Evolutionary conservation across 345 rosid species (phyloP).

Genomic region (Xanthoceras sorbifolium): DNA sequence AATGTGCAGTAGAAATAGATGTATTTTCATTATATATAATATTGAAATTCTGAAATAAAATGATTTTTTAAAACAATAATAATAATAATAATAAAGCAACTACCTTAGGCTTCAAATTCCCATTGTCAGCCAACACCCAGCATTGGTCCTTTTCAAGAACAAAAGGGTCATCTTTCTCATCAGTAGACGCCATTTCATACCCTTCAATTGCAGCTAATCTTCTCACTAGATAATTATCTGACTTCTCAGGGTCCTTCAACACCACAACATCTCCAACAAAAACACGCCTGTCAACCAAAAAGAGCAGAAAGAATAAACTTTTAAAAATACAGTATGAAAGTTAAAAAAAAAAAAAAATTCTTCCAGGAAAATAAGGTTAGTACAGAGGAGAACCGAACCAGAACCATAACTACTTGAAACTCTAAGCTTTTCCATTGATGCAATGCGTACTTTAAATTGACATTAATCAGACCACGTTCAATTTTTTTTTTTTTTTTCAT

Average conservation of each 20-base stretch:
- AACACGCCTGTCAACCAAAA: constrained; percentile 47
- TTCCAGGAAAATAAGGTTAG: neutral
- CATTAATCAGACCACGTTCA: neutral
- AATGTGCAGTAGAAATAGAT: neutral
- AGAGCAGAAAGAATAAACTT: neutral
- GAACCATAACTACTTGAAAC: neutral
- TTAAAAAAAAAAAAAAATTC: no score
- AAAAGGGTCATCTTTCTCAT: constrained; percentile 83
- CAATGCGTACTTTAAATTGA: neutral
- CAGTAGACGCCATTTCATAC: constrained; percentile 78
- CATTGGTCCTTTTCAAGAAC: constrained; percentile 77
- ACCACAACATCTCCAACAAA: constrained; percentile 94
- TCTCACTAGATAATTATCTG: constrained; percentile 64
- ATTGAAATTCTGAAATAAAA: neutral
- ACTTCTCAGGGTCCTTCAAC: constrained; percentile 72
- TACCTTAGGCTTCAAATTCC: constrained; percentile 81
- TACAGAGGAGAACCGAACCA: neutral
- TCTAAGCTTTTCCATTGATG: neutral
- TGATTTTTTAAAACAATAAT: neutral
- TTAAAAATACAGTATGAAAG: neutral
- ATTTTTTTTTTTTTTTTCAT: no score
- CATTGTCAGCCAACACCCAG: constrained; percentile 90
- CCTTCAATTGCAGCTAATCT: constrained; percentile 89
- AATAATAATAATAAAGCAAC: neutral
- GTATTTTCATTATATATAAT: neutral